Conservation (phyloP, 140 eudicot species). For the Ambrosia hybrid region DNA sequence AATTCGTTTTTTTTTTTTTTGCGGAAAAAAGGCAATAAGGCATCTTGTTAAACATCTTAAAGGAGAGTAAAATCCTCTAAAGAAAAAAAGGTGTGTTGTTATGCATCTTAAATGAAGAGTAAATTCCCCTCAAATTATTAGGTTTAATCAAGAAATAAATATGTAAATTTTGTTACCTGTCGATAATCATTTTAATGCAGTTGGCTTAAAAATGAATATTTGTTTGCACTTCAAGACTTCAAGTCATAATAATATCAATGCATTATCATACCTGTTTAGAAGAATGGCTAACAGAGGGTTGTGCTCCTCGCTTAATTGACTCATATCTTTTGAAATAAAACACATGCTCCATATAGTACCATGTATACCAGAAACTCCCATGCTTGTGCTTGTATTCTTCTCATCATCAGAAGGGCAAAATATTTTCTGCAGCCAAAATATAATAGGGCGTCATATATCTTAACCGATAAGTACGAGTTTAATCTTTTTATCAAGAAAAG, state of each 20-base stretch:
- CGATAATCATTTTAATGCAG: background rate
- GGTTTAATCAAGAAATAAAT: background rate
- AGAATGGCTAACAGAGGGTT: conserved; percentile 81
- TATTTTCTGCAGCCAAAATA: conserved; percentile 51
- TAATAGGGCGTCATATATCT: conserved; percentile 8
- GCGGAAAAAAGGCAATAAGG: background rate
- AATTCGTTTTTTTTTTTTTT: background rate
- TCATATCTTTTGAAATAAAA: conserved; percentile 67
- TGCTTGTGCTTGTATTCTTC: conserved; percentile 40
- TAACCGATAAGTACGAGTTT: background rate
- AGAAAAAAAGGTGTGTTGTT: too few relatives aligned
- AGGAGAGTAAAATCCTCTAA: background rate
- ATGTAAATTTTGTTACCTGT: background rate
- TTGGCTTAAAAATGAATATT: background rate
- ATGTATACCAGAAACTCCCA: conserved; percentile 43
- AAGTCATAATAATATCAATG: conserved; percentile 1
- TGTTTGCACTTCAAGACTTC: background rate
- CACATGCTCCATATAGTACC: conserved; percentile 99
- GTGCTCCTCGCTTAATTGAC: conserved; percentile 51
- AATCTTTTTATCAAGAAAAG: background rate
- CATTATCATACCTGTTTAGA: conserved; percentile 64
- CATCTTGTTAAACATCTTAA: background rate
- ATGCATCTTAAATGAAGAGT: too few relatives aligned
- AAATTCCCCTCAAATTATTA: conserved; percentile 5
- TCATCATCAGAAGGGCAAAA: conserved; percentile 65